A percentile compares a stretch with the other conserved stretches of the same genome.
Evolutionary conservation across 2,329 filamentous ascomycete species (phyloP).

Genomic region (Epicoccum sorghinum): DNA sequence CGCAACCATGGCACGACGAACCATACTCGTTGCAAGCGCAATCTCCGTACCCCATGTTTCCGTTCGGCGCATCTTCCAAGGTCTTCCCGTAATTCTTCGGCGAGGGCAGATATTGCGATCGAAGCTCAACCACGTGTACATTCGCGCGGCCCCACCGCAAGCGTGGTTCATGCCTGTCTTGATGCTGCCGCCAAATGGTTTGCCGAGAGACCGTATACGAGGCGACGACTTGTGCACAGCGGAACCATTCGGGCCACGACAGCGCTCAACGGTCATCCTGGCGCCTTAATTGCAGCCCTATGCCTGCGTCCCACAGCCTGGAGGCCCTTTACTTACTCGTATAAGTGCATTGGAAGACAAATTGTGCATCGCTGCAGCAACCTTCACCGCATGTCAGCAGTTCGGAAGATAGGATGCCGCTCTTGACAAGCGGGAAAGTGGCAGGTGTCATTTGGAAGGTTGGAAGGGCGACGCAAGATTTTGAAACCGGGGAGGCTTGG

Average conservation of each 20-base stretch:
- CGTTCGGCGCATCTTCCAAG: constrained; percentile 8
- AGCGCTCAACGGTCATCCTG: constrained; percentile 1
- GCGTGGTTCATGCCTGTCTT: constrained; percentile 12
- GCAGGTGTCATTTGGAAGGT: background rate
- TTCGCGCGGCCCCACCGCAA: background rate
- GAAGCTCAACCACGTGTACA: constrained; percentile 1
- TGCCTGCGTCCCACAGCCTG: background rate
- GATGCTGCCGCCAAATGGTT: background rate
- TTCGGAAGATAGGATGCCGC: background rate
- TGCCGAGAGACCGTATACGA: background rate
- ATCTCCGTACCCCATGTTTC: constrained; percentile 20
- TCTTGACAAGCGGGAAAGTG: background rate
- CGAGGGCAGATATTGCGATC: background rate
- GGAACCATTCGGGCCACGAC: background rate
- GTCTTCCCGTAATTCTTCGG: constrained; percentile 11
- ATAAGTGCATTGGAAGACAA: background rate
- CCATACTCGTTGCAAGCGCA: constrained; percentile 9
- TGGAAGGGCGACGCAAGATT: background rate
- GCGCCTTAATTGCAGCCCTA: background rate
- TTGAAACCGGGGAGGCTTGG: background rate
- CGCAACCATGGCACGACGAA: constrained; percentile 1
- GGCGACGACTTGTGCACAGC: background rate
- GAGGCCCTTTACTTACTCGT: background rate
- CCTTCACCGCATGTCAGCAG: constrained; percentile 9
- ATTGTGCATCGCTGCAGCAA: constrained; percentile 16